These are phyloP conservation scores for Fusarium oxysporum DNA, from an alignment of 2,329 filamentous ascomycete species.

Conservation along the genomic window DNA sequence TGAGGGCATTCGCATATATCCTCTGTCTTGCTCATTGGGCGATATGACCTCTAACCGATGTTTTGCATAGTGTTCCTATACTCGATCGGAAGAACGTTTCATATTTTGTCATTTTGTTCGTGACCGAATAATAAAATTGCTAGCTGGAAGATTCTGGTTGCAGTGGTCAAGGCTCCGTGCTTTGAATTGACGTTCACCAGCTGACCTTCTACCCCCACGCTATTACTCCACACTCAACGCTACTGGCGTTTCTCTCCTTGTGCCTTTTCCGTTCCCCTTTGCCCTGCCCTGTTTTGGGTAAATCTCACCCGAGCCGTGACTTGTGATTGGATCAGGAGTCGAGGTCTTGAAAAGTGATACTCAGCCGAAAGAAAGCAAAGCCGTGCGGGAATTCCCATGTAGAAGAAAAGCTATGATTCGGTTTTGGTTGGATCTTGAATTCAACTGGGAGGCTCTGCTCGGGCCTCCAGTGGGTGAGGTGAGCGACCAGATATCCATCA, in stretches of 20 bases:
- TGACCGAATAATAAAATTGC: neutral
- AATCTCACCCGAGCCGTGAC: neutral
- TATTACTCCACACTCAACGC: conserved; percentile 31
- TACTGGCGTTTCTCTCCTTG: conserved; percentile 19
- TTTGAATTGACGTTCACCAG: conserved; percentile 22
- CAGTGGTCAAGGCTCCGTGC: conserved; percentile 19
- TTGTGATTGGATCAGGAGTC: conserved; percentile 1
- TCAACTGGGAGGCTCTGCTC: neutral
- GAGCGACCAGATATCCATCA: neutral
- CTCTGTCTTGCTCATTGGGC: neutral
- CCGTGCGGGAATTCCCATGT: neutral
- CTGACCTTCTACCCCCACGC: conserved; percentile 40
- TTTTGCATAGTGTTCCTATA: neutral
- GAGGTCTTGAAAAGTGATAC: neutral
- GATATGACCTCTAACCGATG: neutral
- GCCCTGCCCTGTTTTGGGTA: neutral
- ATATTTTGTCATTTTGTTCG: neutral
- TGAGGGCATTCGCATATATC: neutral
- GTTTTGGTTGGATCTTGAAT: neutral
- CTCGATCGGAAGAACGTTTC: neutral
- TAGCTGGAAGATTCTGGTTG: conserved; percentile 22
- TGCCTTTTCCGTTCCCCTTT: conserved; percentile 19
- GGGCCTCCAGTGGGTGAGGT: conserved; percentile 1
- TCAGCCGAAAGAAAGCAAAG: neutral
- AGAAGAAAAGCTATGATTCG: neutral